Conservation (phyloP, 768 basidiomycete genomes). For the Lentinula boryana region DNA sequence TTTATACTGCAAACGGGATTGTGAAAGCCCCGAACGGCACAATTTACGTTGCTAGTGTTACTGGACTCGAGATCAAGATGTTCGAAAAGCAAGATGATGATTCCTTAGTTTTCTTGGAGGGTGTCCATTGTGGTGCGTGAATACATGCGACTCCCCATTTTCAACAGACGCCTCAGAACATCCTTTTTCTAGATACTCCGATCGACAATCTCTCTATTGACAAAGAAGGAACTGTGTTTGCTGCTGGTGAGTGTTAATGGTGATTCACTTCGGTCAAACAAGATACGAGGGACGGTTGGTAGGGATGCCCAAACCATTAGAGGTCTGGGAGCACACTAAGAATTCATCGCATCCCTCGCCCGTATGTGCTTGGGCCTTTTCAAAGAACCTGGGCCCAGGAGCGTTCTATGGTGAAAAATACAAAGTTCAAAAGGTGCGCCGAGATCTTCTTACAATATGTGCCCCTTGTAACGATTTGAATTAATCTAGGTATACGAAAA, state of each 20-base stretch:
- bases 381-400: constrained; percentile 43
- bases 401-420: constrained; percentile 59
- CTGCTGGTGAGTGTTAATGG: constrained; percentile 37
- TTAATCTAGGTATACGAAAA: constrained; percentile 59
- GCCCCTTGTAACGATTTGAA: constrained; percentile 4
- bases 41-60: constrained; percentile 48
- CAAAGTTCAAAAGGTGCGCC: constrained; percentile 47
- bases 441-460: not conserved
- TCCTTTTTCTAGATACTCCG: constrained; percentile 30
- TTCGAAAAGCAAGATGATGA: constrained; percentile 57
- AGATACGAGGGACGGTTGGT: not conserved
- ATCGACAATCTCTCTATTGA: constrained; percentile 63
- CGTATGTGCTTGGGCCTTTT: constrained; percentile 45
- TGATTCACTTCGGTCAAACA: not conserved
- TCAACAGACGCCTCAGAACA: not conserved
- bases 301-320: constrained; percentile 31
- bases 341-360: constrained; percentile 31
- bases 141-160: not conserved
- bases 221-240: constrained; percentile 54
- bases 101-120: constrained; percentile 48
- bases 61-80: constrained; percentile 40
- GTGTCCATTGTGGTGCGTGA: constrained; percentile 42
- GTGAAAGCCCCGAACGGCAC: constrained; percentile 43
- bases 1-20: constrained; percentile 60
- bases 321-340: constrained; percentile 29